Percentiles rank a stretch among this genome's conserved stretches.
Conservation (phyloP, 352 stramenopile species). For the Phytophthora aleatoria region DNA sequence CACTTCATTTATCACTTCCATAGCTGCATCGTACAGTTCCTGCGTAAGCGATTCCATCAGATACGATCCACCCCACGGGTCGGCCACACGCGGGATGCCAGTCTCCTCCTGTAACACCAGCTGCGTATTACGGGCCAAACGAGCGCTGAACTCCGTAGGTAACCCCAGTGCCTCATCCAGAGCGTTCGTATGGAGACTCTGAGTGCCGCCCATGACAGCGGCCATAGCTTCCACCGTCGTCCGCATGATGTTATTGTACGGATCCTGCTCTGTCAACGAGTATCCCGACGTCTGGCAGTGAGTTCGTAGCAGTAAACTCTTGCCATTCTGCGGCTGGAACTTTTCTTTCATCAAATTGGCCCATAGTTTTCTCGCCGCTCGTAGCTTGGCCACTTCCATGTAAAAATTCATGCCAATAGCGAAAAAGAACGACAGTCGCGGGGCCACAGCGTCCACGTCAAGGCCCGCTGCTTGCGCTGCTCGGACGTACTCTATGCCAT, state of each 20-base stretch:
- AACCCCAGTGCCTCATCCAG: conserved; percentile 97
- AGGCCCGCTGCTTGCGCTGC: conserved; percentile 93
- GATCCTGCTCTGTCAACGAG: conserved; percentile 96
- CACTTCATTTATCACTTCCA: conserved; percentile 83
- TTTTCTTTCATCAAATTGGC: conserved; percentile 93
- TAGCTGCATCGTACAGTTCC: conserved; percentile 80
- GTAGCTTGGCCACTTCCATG: conserved; percentile 97
- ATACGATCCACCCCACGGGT: conserved; percentile 97
- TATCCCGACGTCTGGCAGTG: conserved; percentile 98
- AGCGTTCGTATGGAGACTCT: conserved; percentile 98
- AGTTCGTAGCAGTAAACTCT: conserved; percentile 94
- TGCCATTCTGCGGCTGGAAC: conserved; percentile 94
- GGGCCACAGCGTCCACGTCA: conserved; percentile 93
- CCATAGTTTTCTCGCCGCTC: conserved; percentile 94
- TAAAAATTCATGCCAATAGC: conserved; percentile 99
- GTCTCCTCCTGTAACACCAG: conserved; percentile 97
- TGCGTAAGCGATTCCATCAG: conserved; percentile 97
- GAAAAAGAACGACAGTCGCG: conserved; percentile 97
- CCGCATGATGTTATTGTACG: conserved; percentile 98
- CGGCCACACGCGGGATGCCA: conserved; percentile 92
- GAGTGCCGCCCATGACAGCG: conserved; percentile 90
- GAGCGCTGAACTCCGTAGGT: conserved; percentile 95
- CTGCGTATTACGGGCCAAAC: conserved; percentile 98
- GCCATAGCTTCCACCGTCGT: conserved; percentile 96
- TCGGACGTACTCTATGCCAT: conserved; percentile 96